A percentile compares a stretch with the other conserved stretches of the same genome.
Evolutionary conservation across 345 rosid genomes (phyloP).

Genomic region (Eucalyptus victrix): DNA sequence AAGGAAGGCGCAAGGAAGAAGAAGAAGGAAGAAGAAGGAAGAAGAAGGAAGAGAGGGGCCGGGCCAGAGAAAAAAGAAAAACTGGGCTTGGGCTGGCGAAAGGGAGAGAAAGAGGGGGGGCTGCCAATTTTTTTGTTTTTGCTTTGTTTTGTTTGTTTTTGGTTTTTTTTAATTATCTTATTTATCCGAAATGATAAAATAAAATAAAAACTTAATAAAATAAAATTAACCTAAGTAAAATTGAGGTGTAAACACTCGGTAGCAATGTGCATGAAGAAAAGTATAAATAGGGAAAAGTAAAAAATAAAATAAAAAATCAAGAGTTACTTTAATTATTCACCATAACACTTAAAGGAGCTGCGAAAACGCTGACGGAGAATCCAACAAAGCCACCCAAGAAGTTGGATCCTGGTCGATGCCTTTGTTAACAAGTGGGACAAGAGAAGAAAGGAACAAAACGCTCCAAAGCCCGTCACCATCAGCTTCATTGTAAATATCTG

Average conservation of each 20-base stretch:
- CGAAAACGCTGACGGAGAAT: constrained; percentile 11
- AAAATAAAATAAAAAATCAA: background rate
- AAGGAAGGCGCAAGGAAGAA: too few relatives aligned
- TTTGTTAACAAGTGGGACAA: constrained; percentile 21
- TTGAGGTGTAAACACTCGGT: background rate
- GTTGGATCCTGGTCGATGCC: constrained; percentile 12
- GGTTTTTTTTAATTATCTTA: too few relatives aligned
- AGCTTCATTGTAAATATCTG: constrained; percentile 54
- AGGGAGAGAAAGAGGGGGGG: too few relatives aligned
- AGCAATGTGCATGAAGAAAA: background rate
- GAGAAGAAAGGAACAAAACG: constrained; percentile 33
- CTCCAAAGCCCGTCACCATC: constrained; percentile 41
- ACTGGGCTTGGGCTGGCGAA: too few relatives aligned
- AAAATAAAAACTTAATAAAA: too few relatives aligned
- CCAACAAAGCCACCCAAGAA: constrained; percentile 38
- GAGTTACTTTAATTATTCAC: background rate
- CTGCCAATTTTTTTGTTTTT: too few relatives aligned
- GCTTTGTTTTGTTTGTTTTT: too few relatives aligned
- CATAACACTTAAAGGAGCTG: constrained; percentile 30
- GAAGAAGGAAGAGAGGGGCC: too few relatives aligned
- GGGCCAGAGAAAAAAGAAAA: too few relatives aligned
- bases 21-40: too few relatives aligned
- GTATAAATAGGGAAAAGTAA: background rate
- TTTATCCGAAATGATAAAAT: too few relatives aligned
- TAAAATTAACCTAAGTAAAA: too few relatives aligned